Percentiles rank a stretch among this genome's conserved stretches.
phyloP scores from a whole-genome alignment of 257 asterid genomes.

The Primulina huaijiensis region DNA sequence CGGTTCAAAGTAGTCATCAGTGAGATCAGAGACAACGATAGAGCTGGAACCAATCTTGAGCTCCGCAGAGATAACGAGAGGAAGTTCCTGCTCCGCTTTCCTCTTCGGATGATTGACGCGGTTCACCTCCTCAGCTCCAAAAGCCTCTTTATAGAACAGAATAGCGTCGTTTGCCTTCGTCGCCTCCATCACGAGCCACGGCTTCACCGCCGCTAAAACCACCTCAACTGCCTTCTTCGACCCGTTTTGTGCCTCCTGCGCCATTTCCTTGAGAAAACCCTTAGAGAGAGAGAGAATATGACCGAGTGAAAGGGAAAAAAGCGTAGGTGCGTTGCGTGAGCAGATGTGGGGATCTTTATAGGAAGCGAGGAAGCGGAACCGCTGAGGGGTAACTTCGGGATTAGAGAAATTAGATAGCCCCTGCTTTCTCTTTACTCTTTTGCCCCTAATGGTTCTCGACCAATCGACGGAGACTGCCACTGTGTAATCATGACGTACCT shows the following conservation, averaged over 20 bases:
- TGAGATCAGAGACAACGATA: constrained; percentile 67
- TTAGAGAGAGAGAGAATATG: constrained; percentile 20
- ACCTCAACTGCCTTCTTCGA: constrained; percentile 30
- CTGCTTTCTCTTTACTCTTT: constrained; percentile 29
- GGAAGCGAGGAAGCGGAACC: constrained; percentile 55
- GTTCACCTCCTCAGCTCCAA: constrained; percentile 80
- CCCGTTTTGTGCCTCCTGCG: constrained; percentile 44
- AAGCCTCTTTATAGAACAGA: constrained; percentile 73
- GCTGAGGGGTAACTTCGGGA: constrained; percentile 36
- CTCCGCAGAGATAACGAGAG: constrained; percentile 58
- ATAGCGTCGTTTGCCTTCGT: constrained; percentile 74
- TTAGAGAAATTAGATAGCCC: constrained; percentile 22
- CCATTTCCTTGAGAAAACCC: constrained; percentile 38
- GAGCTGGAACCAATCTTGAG: constrained; percentile 58
- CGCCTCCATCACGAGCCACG: constrained; percentile 65
- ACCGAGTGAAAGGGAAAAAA: constrained; percentile 1
- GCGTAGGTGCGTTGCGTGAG: background rate
- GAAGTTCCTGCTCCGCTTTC: constrained; percentile 86
- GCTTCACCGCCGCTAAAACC: constrained; percentile 49
- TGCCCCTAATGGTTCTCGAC: constrained; percentile 14
- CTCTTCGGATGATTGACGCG: constrained; percentile 69
- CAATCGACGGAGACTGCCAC: constrained; percentile 33
- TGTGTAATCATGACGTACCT: constrained; percentile 28
- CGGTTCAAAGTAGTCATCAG: constrained; percentile 48
- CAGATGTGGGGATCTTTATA: constrained; percentile 39